Evolutionary conservation across 2,329 filamentous ascomycete species (phyloP), one percentile per base, ranked within the genome.

Genomic region (Alternaria angustiovoidea): DNA sequence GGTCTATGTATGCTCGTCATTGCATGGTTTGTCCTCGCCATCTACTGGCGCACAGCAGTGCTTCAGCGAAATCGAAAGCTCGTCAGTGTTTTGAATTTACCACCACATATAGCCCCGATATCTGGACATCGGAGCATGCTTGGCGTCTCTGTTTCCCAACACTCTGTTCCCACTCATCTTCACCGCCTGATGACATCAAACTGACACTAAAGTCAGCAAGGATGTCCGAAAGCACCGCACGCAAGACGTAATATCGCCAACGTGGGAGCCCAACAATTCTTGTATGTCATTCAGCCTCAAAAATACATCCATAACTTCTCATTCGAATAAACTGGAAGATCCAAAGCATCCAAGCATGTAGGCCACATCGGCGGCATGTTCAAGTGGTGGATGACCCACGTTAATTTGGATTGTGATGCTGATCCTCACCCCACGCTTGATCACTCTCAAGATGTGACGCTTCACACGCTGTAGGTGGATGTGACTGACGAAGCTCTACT

Each of bases 161-260:
- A 28, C 36, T 20, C 36, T 18, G 14, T 38, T 28, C 26, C 20
- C 8, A 30, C 20, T 16, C 24, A n/a, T 18, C 24, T 22, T 20
- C 39, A 42, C 53, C n/a, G 48, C 8, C 44, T 20, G 14, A 51
- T 43, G 47, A 48, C 20, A 47, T 60, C 47, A 36, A 52, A 28
- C 22, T 18, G 39, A 12, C 2, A 34, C 24, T 34, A 24, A 39
- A 44, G 26, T 7, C 9, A 7, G 11, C 28, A 42, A 28, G 16
- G 42, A 42, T 18, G 51, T 16, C 18, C 38, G 30, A 55, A 55
- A 7, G n/a, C 12, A 34, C 24, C 32, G 7, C 24, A 28, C 26
- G 28, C 39, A 46, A 1, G n/a, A 3, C 4, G 9, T 16, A 32
- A 4, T 30, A 26, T 55, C n/a, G 22, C 32, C 36, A 16, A 32